A percentile compares a stretch with the other conserved stretches of the same genome.
phyloP scores from a whole-genome alignment of 495 filamentous ascomycete genomes.

The Penicillium bialowiezense region DNA sequence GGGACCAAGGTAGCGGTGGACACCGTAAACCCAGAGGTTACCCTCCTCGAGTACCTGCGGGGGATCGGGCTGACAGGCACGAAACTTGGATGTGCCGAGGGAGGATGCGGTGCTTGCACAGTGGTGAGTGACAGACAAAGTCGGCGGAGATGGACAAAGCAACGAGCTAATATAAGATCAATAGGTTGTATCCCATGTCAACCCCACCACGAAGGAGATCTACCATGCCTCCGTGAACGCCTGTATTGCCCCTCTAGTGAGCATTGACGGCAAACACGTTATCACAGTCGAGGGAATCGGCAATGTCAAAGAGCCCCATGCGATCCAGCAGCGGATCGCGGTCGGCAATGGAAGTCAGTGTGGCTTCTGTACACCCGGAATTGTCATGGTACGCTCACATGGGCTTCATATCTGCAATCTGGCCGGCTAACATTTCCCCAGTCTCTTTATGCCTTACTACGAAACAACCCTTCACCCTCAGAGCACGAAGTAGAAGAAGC shows the following conservation, averaged over 20 bases:
- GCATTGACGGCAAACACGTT: conserved; percentile 96
- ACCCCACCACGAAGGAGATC: conserved; percentile 83
- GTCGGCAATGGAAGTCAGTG: conserved; percentile 59
- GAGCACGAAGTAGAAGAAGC: conserved; percentile 31
- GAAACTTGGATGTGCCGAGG: conserved; percentile 82
- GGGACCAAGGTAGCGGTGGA: conserved; percentile 87
- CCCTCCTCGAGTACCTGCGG: conserved; percentile 85
- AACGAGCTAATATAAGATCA: background rate
- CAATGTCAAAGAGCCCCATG: conserved; percentile 81
- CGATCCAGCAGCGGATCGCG: conserved; percentile 87
- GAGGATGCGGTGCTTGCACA: conserved; percentile 95
- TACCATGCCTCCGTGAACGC: conserved; percentile 95
- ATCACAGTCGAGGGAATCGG: conserved; percentile 99
- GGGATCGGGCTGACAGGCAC: conserved; percentile 83
- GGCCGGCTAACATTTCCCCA: conserved; percentile 2
- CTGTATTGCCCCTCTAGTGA: conserved; percentile 87
- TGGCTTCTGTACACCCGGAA: conserved; percentile 93
- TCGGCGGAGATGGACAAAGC: no score
- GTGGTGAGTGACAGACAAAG: conserved; percentile 57
- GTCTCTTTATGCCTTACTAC: conserved; percentile 57
- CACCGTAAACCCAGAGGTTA: conserved; percentile 84
- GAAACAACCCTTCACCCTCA: conserved; percentile 51
- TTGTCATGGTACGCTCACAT: conserved; percentile 79
- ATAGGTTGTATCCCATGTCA: conserved; percentile 82
- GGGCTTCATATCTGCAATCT: no score